phyloP scores from a whole-genome alignment of 148 eudicot species.

The Vaccinium vitisidaea region DNA sequence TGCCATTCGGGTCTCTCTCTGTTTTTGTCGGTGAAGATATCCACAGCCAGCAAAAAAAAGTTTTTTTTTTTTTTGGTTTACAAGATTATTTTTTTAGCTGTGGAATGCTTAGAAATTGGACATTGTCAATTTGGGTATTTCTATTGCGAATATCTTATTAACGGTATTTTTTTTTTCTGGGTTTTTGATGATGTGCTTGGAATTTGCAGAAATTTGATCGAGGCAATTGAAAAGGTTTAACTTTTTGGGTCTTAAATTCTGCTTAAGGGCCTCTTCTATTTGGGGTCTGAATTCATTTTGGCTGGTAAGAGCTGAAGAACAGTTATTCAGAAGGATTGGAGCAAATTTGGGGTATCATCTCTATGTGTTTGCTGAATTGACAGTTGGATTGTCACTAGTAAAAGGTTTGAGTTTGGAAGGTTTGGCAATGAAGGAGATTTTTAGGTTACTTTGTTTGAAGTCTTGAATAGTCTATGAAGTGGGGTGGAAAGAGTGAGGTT shows the following conservation, averaged over 20 bases:
- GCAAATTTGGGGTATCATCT: background rate
- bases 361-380: constrained; percentile 1
- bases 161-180: background rate
- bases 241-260: background rate
- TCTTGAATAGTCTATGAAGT: background rate
- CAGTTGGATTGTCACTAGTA: constrained; percentile 4
- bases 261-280: too few species aligned
- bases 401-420: background rate
- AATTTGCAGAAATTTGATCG: background rate
- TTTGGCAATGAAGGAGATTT: background rate
- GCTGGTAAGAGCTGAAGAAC: constrained; percentile 4
- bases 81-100: background rate
- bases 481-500: background rate
- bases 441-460: background rate
- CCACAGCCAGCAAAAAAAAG: constrained; percentile 4
- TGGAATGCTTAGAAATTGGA: background rate
- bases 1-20: constrained; percentile 27
- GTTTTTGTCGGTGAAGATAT: constrained; percentile 29
- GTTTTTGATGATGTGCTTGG: constrained; percentile 11
- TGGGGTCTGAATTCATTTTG: background rate
- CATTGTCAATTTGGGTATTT: background rate
- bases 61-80: background rate
- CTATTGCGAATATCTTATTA: background rate
- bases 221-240: background rate
- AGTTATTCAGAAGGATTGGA: constrained; percentile 4